Base-by-base conservation (phyloP, 2,329 filamentous ascomycete species). In the Exophiala phaeomuriformis region DNA sequence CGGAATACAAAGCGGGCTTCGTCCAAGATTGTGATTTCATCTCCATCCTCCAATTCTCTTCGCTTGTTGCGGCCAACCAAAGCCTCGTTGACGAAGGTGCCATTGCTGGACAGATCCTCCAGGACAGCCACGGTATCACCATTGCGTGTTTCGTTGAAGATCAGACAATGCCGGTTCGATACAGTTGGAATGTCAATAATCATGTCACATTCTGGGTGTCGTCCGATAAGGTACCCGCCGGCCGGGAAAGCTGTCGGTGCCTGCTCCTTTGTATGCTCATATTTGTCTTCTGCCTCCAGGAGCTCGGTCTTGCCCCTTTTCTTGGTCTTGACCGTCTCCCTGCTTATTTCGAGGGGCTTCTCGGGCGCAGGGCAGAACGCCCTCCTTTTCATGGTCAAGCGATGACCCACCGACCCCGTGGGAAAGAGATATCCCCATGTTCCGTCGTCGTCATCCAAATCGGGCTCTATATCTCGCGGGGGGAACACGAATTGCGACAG, bases 341-440 rank as follows among this genome's bases (percentile, higher is more conserved):
- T 64, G 3, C 65, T 65, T 8, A 71, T 67, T 19, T 76, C 67
- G 0, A 72, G 68, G 5, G 77, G 72, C 6, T 60, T 59, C 5
- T 64, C 51, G 7, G 84, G 75, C 9, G 80, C 68, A 0, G 85
- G 82, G 66, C 90, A 95, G 35, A 80, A 77, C 55, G 77, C 79
- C 52, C 90, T 80, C 64, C 82, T 88, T 70, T 81, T 85, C 68
- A 98, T 69, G 5, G 94, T 86, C 71, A 95, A 69, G 3, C 78
- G 70, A 68, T 86, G 72, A 70, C 82, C 84, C 50, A 85, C 83
- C 59, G 80, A 81, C 65, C 91, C 84, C 28, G 95, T 73, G 1
- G 91, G 89, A 50, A 95, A 81, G 3, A 98, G 76, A 65, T 97
- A 98, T 8, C 94, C 94, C 93, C 93, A 98, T 1, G 97, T 89